Conservation (phyloP, 2,329 filamentous ascomycete species). For the Macrophomina phaseolina region DNA sequence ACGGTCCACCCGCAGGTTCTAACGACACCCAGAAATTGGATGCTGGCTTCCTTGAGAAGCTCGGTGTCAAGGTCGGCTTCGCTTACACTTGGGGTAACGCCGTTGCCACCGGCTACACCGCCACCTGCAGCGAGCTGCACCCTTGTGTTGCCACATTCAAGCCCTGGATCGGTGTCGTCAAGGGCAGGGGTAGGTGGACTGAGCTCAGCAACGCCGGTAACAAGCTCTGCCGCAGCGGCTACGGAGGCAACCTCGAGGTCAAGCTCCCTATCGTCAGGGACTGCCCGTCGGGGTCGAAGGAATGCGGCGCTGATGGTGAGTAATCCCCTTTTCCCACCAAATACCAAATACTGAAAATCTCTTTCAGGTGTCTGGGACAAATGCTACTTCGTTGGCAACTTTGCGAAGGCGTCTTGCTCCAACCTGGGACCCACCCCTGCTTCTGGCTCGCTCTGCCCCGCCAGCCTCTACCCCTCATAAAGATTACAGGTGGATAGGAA, state of each 20-base stretch:
- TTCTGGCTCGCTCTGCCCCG: neutral
- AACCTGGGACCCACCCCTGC: neutral
- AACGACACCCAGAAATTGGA: neutral
- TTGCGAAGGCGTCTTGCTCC: neutral
- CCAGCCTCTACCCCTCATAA: neutral
- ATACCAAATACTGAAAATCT: neutral
- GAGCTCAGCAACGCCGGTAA: neutral
- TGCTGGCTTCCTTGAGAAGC: neutral
- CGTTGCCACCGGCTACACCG: neutral
- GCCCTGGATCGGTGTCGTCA: neutral
- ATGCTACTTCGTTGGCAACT: neutral
- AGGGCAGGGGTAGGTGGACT: neutral
- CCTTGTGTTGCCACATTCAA: neutral
- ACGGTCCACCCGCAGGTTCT: neutral
- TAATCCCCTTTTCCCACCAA: neutral
- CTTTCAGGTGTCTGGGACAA: neutral
- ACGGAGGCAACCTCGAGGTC: neutral
- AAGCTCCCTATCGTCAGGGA: neutral
- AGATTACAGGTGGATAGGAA: neutral
- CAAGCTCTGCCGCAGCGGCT: conserved; percentile 1
- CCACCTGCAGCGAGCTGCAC: neutral
- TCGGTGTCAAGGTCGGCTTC: neutral
- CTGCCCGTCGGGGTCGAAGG: neutral
- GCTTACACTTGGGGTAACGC: neutral
- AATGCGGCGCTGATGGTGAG: conserved; percentile 1